Evolutionary conservation across 2,329 filamentous ascomycete genomes (phyloP).

Genomic region (Rhynchosporium secalis): DNA sequence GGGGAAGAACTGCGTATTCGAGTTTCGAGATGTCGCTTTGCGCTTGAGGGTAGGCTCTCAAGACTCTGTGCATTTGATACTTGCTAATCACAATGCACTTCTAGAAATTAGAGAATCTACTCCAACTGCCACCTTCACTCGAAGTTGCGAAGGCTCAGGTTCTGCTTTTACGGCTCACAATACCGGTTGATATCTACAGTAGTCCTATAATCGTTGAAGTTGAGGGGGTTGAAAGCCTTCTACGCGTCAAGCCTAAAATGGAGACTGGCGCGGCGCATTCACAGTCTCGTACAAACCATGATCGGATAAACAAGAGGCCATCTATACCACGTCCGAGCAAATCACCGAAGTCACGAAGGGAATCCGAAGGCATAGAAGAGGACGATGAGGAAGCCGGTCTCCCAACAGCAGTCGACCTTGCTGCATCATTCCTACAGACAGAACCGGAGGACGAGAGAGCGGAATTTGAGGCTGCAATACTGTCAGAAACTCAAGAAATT

Average conservation of each 20-base stretch:
- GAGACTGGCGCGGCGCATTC: conserved; percentile 31
- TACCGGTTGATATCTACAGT: conserved; percentile 85
- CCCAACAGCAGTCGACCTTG: conserved; percentile 71
- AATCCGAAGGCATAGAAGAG: conserved; percentile 22
- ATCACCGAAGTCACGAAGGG: conserved; percentile 11
- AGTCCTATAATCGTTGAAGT: conserved; percentile 81
- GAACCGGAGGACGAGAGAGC: conserved; percentile 65
- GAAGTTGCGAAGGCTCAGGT: conserved; percentile 74
- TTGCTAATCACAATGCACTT: conserved; percentile 5
- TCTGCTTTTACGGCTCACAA: conserved; percentile 72
- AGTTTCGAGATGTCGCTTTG: conserved; percentile 83
- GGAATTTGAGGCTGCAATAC: conserved; percentile 68
- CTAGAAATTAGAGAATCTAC: conserved; percentile 75
- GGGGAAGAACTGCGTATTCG: conserved; percentile 79
- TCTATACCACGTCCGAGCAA: conserved; percentile 11
- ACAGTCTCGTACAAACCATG: conserved; percentile 41
- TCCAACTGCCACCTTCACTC: conserved; percentile 73
- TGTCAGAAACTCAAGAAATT: conserved; percentile 61
- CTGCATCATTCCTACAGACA: conserved; percentile 75
- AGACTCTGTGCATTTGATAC: neutral
- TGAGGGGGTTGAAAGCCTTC: conserved; percentile 73
- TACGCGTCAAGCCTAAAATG: conserved; percentile 50
- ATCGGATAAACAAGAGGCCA: conserved; percentile 38
- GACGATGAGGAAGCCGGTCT: conserved; percentile 46
- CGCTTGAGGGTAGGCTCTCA: conserved; percentile 64